Evolutionary conservation across 1,284 basidiomycete species (phyloP).

Genomic region (Cutaneotrichosporon cutaneum): DNA sequence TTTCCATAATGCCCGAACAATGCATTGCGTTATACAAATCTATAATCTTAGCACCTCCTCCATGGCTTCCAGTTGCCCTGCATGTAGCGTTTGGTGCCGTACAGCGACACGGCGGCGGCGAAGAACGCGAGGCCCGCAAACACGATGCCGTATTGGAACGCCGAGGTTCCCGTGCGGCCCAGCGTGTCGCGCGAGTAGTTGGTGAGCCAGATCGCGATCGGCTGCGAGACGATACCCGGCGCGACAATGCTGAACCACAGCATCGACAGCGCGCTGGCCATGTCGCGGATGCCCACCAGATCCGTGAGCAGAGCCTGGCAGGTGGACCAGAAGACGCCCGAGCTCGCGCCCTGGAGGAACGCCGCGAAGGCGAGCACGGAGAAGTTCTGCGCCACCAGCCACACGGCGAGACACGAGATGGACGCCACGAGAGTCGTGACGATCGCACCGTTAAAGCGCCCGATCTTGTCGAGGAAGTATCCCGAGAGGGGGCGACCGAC

Average conservation of each 20-base stretch:
- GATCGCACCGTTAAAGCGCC: constrained; percentile 52
- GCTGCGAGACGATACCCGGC: constrained; percentile 48
- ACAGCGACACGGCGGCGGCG: constrained; percentile 36
- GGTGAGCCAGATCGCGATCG: constrained; percentile 51
- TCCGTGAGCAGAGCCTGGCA: constrained; percentile 26
- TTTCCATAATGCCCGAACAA: neutral
- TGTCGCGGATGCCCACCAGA: constrained; percentile 47
- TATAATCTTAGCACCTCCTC: constrained; percentile 16
- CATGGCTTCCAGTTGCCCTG: constrained; percentile 45
- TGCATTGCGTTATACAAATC: constrained; percentile 1
- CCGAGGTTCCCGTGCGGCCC: constrained; percentile 37
- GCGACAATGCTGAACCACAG: constrained; percentile 50
- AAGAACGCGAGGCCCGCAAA: constrained; percentile 50
- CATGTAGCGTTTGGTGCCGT: constrained; percentile 48
- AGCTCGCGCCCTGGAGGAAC: constrained; percentile 49
- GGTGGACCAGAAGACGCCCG: constrained; percentile 24
- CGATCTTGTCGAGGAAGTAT: constrained; percentile 48
- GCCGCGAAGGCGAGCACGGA: constrained; percentile 52
- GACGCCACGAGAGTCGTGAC: constrained; percentile 49
- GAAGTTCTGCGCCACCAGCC: constrained; percentile 52
- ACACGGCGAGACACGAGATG: constrained; percentile 52
- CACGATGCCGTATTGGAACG: constrained; percentile 51
- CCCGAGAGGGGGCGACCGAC: constrained; percentile 53
- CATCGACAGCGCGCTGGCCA: constrained; percentile 52
- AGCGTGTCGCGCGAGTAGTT: constrained; percentile 43